Percentiles rank a stretch among this genome's conserved stretches.
Evolutionary conservation across 345 rosid genomes (phyloP).

Genomic region (Melaleuca quinquenervia): DNA sequence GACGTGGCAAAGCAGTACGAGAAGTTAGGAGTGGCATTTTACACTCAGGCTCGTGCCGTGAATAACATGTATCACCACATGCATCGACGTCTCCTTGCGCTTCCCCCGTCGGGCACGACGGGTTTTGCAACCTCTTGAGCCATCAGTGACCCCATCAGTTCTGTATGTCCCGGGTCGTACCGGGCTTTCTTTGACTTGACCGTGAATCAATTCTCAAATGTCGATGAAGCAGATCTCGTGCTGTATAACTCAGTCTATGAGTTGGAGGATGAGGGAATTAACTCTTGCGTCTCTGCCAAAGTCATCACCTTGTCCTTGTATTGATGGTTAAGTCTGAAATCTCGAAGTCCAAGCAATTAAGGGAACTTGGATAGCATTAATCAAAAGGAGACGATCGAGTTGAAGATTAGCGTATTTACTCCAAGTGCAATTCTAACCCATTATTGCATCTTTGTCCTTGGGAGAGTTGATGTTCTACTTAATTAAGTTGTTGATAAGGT

Average conservation of each 20-base stretch:
- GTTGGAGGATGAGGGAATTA: conserved; percentile 17
- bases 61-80: conserved; percentile 4
- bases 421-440: background rate
- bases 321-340: background rate
- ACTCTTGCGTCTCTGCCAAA: background rate
- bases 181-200: conserved; percentile 4
- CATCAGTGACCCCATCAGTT: conserved; percentile 16
- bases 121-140: conserved; percentile 9
- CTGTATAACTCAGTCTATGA: conserved; percentile 12
- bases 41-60: conserved; percentile 23
- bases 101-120: conserved; percentile 3
- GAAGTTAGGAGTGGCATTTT: conserved; percentile 11
- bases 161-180: conserved; percentile 2
- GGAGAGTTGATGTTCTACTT: background rate
- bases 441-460: background rate
- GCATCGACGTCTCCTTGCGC: conserved; percentile 1
- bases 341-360: background rate
- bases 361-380: background rate
- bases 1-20: conserved; percentile 24
- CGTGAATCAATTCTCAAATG: conserved; percentile 12
- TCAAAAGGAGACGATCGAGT: background rate
- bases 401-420: background rate
- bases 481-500: background rate
- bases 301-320: background rate
- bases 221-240: conserved; percentile 14